Percentiles rank a stretch among this genome's conserved stretches.
Evolutionary conservation across 306 rosid species (phyloP).

Genomic region (Cucurbita argyrosperma): DNA sequence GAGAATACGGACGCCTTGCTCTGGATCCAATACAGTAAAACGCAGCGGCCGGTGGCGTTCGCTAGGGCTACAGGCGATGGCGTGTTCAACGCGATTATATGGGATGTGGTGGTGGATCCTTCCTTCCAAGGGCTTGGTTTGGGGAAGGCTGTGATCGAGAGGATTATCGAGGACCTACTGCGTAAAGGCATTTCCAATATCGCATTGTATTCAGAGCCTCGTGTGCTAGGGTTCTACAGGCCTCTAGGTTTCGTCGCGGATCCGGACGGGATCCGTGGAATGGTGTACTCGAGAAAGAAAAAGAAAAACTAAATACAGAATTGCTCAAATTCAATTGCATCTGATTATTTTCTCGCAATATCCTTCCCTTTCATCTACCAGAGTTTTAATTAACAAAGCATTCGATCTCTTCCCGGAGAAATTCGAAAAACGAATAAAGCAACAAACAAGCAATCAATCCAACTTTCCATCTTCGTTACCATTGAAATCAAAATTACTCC

Average conservation of each 20-base stretch:
- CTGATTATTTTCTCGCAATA: not conserved
- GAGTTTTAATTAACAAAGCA: not conserved
- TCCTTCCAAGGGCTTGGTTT: constrained; percentile 79
- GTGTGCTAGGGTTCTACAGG: constrained; percentile 70
- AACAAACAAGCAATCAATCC: not conserved
- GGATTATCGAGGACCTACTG: constrained; percentile 31
- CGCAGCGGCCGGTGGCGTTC: constrained; percentile 59
- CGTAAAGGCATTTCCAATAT: constrained; percentile 49
- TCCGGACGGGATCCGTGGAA: constrained; percentile 75
- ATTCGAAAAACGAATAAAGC: not conserved
- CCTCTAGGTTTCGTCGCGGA: constrained; percentile 79
- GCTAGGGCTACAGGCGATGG: constrained; percentile 92
- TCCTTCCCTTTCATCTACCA: not conserved
- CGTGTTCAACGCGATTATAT: constrained; percentile 78
- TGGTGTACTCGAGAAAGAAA: constrained; percentile 58
- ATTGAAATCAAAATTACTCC: not conserved
- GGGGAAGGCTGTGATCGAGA: constrained; percentile 80
- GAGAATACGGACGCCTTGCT: constrained; percentile 57
- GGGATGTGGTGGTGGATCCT: constrained; percentile 93
- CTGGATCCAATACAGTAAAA: constrained; percentile 56
- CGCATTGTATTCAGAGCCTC: constrained; percentile 69
- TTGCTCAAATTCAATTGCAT: not conserved
- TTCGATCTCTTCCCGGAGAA: not conserved
- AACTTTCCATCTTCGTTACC: not conserved
- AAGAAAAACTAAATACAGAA: constrained; percentile 12